phyloP scores from a whole-genome alignment of 2,329 filamentous ascomycete genomes.

The Sclerotinia sclerotiorum region DNA sequence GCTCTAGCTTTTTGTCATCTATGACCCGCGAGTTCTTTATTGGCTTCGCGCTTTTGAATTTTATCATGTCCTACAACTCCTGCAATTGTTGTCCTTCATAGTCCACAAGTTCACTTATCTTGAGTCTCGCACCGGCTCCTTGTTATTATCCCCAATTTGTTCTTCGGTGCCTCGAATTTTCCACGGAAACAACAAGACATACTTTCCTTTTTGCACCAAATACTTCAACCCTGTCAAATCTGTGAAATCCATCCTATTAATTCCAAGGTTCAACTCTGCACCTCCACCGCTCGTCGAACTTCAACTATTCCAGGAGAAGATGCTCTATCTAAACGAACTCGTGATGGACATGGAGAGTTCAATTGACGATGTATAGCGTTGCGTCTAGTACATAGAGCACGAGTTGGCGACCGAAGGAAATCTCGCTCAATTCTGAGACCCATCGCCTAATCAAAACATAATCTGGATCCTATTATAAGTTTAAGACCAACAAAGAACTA shows the following conservation, averaged over 20 bases:
- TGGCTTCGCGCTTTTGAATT: background rate
- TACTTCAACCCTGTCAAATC: background rate
- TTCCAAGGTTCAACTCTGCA: background rate
- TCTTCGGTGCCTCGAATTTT: too few species aligned
- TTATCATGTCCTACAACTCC: conserved; percentile 2
- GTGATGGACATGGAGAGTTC: background rate
- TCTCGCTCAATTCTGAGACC: conserved; percentile 71
- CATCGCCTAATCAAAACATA: conserved; percentile 72
- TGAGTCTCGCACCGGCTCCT: background rate
- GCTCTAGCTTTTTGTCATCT: background rate
- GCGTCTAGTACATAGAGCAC: conserved; percentile 45
- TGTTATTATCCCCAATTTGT: background rate
- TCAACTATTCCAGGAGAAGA: conserved; percentile 7
- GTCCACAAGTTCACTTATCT: background rate
- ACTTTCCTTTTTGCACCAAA: background rate
- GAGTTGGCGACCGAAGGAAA: conserved; percentile 69
- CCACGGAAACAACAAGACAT: too few species aligned
- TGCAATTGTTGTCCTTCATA: background rate
- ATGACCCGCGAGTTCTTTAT: background rate
- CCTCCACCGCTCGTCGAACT: background rate
- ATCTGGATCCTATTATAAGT: conserved; percentile 56
- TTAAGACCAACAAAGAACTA: background rate
- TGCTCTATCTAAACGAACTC: background rate
- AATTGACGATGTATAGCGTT: background rate
- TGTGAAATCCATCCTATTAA: conserved; percentile 6